phyloP scores from a whole-genome alignment of 2,329 filamentous ascomycete genomes.

The Penicillium sp. region DNA sequence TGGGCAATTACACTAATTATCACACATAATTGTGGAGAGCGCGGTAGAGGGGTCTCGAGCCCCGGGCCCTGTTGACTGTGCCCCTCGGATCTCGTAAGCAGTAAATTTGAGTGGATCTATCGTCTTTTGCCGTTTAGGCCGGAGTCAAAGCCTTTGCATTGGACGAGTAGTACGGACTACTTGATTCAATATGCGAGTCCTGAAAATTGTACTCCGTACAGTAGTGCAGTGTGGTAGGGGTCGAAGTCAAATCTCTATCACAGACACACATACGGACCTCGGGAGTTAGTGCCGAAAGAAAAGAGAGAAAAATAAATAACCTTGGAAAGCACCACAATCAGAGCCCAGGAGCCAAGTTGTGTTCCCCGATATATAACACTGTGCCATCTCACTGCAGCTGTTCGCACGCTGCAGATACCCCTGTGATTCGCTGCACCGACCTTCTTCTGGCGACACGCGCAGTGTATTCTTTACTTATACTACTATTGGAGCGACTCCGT shows the following conservation, averaged over 20 bases:
- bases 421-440: conserved; percentile 15
- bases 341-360: not conserved
- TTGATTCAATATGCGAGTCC: not conserved
- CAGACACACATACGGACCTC: not conserved
- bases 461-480: not conserved
- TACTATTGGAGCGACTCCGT: not conserved
- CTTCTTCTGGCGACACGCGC: conserved; percentile 6
- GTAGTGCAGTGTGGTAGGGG: not conserved
- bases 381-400: conserved; percentile 22
- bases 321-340: no score
- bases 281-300: no score
- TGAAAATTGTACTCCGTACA: not conserved
- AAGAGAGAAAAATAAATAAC: no score
- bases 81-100: conserved; percentile 1
- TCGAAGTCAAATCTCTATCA: not conserved
- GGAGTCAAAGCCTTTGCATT: not conserved
- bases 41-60: not conserved
- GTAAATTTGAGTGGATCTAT: not conserved
- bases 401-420: conserved; percentile 14
- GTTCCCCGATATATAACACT: conserved; percentile 5
- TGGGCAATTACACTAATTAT: not conserved
- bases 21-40: conserved; percentile 1
- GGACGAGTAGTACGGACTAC: not conserved
- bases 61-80: not conserved
- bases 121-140: not conserved